Conservation (phyloP, 2,329 filamentous ascomycete genomes). For the Aspergillus sp. region DNA sequence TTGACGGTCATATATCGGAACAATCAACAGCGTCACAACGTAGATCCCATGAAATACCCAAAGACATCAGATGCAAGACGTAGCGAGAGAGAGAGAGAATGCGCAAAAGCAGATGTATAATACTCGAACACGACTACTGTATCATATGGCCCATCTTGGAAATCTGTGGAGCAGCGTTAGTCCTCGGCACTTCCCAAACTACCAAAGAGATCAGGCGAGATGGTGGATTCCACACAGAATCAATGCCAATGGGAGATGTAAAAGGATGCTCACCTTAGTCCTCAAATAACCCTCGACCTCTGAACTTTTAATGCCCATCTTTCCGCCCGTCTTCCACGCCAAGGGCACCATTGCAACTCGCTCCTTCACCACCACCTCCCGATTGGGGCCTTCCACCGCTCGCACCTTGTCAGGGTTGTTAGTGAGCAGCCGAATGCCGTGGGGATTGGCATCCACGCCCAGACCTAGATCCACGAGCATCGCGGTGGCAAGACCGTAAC, state of each 20-base stretch:
- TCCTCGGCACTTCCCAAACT: neutral
- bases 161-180: constrained; percentile 54
- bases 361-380: constrained; percentile 84
- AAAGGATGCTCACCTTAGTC: constrained; percentile 73
- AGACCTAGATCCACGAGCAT: constrained; percentile 85
- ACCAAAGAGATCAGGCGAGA: neutral
- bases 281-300: constrained; percentile 93
- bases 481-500: constrained; percentile 93
- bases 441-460: constrained; percentile 59
- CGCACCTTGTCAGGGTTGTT: constrained; percentile 98
- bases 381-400: constrained; percentile 85
- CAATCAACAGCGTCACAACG: neutral
- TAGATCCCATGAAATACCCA: neutral
- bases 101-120: constrained; percentile 1
- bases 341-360: constrained; percentile 93
- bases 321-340: constrained; percentile 78
- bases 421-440: constrained; percentile 73
- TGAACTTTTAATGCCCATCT: constrained; percentile 76
- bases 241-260: neutral
- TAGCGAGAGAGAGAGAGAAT: constrained; percentile 3
- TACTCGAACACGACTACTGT: constrained; percentile 28
- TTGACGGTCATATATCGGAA: neutral
- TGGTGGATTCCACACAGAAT: neutral
- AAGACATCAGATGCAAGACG: neutral
- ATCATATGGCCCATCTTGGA: constrained; percentile 84